Percentiles rank a stretch among this genome's conserved stretches.
Conservation (phyloP, 2,329 filamentous ascomycete species). For the Cladophialophora psammophila region DNA sequence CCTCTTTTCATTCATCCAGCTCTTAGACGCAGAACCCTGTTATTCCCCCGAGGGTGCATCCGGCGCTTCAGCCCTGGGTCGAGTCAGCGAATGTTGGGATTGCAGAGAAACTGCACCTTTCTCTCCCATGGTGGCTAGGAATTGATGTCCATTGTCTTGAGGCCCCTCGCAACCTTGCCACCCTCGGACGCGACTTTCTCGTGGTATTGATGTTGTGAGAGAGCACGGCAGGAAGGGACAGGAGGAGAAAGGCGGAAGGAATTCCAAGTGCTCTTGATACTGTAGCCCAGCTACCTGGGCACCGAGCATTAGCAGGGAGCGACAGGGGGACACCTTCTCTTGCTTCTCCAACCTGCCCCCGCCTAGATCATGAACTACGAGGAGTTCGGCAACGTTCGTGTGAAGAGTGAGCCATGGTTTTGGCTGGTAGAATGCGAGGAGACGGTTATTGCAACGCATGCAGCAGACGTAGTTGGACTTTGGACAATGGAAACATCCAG, state of each 20-base stretch:
- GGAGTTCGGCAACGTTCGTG: too few relatives aligned
- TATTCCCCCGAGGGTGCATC: background rate
- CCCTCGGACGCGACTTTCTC: background rate
- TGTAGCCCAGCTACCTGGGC: background rate
- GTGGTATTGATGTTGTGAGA: background rate
- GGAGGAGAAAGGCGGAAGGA: background rate
- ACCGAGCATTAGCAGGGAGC: background rate
- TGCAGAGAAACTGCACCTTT: background rate
- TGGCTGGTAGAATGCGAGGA: too few relatives aligned
- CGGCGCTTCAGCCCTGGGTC: background rate
- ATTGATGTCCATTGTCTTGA: background rate
- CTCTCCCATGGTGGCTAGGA: background rate
- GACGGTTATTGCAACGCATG: too few relatives aligned
- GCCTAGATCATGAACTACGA: too few relatives aligned
- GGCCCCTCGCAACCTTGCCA: background rate
- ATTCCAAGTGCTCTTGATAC: background rate
- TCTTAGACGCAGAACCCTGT: background rate
- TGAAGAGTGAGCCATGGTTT: too few relatives aligned
- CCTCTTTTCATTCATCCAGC: background rate
- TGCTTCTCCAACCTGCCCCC: too few relatives aligned
- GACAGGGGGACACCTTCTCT: background rate
- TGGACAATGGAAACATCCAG: too few relatives aligned
- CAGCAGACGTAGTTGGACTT: too few relatives aligned
- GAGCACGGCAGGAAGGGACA: background rate
- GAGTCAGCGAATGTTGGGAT: background rate